These are phyloP conservation scores for Cetradonia linearis DNA, from an alignment of 495 filamentous ascomycete species.

Conservation along the genomic window DNA sequence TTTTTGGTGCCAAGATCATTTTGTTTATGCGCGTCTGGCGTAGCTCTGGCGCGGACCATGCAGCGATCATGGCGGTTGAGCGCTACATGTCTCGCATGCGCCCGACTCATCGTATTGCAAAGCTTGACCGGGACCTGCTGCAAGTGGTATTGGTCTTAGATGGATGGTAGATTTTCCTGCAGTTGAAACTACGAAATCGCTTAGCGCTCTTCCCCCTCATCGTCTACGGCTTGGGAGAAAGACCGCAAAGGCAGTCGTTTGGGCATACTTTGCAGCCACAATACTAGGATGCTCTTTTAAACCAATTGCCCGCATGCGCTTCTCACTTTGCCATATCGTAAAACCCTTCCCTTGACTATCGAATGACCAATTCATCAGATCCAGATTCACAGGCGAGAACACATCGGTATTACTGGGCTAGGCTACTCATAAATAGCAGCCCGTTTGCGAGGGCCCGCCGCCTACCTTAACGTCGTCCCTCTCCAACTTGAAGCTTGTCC, in stretches of 20 bases:
- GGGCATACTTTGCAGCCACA: neutral
- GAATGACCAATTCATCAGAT: neutral
- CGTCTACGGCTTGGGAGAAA: neutral
- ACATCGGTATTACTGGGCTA: neutral
- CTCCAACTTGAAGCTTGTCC: neutral
- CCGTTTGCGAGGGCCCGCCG: neutral
- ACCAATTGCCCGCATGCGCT: neutral
- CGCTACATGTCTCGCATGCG: too few relatives aligned
- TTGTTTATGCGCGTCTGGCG: too few relatives aligned
- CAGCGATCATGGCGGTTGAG: too few relatives aligned
- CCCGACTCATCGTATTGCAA: neutral
- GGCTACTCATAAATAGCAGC: neutral
- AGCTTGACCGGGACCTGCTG: conserved; percentile 1
- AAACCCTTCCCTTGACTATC: neutral
- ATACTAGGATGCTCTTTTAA: neutral
- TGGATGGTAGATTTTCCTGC: neutral
- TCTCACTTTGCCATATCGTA: neutral
- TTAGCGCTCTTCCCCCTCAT: neutral
- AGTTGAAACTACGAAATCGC: neutral
- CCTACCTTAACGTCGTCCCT: neutral
- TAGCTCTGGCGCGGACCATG: too few relatives aligned
- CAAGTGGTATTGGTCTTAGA: neutral
- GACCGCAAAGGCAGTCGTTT: neutral
- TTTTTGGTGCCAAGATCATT: too few relatives aligned
- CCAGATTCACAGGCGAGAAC: neutral